phyloP scores from a whole-genome alignment of 1,284 basidiomycete genomes.

The Coniferiporia weirii region DNA sequence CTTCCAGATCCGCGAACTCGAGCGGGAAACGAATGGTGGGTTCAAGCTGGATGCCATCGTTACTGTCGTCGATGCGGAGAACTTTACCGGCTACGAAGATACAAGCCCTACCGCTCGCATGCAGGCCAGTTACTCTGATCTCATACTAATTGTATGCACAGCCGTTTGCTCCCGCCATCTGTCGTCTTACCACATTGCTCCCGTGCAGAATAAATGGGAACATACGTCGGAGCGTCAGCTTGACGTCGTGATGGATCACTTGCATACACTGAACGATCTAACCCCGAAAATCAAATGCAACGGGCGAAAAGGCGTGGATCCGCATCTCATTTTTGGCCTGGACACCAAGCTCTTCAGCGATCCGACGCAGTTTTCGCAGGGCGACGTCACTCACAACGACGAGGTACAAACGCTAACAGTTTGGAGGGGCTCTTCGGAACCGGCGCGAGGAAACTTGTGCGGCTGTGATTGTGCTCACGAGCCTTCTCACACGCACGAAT shows the following conservation, averaged over 20 bases:
- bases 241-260: conserved; percentile 78
- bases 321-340: conserved; percentile 76
- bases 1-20: conserved; percentile 86
- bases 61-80: conserved; percentile 86
- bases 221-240: conserved; percentile 69
- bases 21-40: conserved; percentile 66
- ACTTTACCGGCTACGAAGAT: conserved; percentile 88
- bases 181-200: not conserved
- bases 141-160: conserved; percentile 72
- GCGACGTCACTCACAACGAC: conserved; percentile 49
- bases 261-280: conserved; percentile 83
- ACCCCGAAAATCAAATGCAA: conserved; percentile 79
- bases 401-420: conserved; percentile 80
- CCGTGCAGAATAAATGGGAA: conserved; percentile 79
- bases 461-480: conserved; percentile 28
- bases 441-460: conserved; percentile 25
- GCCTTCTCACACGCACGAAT: conserved; percentile 15
- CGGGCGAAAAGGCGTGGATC: conserved; percentile 61
- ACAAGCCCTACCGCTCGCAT: conserved; percentile 83
- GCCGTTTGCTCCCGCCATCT: conserved; percentile 12
- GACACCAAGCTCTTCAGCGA: conserved; percentile 69
- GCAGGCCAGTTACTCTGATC: conserved; percentile 90
- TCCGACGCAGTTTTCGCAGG: conserved; percentile 22
- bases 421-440: conserved; percentile 36
- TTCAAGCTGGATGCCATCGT: conserved; percentile 84